A percentile compares a stretch with the other conserved stretches of the same genome.
Conservation (phyloP, 495 filamentous ascomycete genomes). For the Lasiosphaeria hispida region DNA sequence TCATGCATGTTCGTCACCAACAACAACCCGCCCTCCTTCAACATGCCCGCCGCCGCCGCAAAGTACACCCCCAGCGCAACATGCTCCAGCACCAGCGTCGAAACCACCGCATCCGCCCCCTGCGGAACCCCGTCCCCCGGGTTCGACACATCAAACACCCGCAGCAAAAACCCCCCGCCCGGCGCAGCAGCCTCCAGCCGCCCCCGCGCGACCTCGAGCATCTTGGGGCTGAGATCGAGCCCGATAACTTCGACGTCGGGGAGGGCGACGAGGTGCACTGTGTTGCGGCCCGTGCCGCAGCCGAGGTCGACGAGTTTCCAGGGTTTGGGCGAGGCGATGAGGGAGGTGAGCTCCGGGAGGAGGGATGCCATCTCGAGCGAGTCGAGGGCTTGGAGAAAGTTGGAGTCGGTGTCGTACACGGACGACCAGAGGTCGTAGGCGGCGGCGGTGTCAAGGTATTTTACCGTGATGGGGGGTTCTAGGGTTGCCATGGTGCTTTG, state of each 20-base stretch:
- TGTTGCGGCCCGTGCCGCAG: slow-evolving; percentile 71
- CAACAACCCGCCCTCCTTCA: slow-evolving; percentile 52
- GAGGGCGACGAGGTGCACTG: slow-evolving; percentile 50
- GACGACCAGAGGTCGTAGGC: slow-evolving; percentile 36
- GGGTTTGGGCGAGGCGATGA: slow-evolving; percentile 17
- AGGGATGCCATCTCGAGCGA: slow-evolving; percentile 54
- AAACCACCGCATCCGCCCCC: slow-evolving; percentile 50
- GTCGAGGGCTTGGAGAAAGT: slow-evolving; percentile 71
- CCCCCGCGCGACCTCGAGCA: slow-evolving; percentile 54
- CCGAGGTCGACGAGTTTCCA: slow-evolving; percentile 58
- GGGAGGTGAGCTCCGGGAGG: slow-evolving; percentile 46
- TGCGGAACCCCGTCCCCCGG: neutral
- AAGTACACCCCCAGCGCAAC: slow-evolving; percentile 60
- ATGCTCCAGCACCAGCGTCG: slow-evolving; percentile 70
- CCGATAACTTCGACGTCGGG: slow-evolving; percentile 30
- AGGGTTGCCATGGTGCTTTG: too few species aligned
- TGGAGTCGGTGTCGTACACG: slow-evolving; percentile 68
- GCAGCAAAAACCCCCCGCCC: neutral
- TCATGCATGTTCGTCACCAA: slow-evolving; percentile 73
- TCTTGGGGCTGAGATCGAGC: slow-evolving; percentile 40
- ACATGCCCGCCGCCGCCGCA: slow-evolving; percentile 42
- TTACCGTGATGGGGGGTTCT: neutral
- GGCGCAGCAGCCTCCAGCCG: slow-evolving; percentile 30
- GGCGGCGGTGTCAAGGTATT: slow-evolving; percentile 10
- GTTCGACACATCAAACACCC: slow-evolving; percentile 12